Conservation (phyloP, 1,139 yeast genomes). For the Pichia norvegensis region DNA sequence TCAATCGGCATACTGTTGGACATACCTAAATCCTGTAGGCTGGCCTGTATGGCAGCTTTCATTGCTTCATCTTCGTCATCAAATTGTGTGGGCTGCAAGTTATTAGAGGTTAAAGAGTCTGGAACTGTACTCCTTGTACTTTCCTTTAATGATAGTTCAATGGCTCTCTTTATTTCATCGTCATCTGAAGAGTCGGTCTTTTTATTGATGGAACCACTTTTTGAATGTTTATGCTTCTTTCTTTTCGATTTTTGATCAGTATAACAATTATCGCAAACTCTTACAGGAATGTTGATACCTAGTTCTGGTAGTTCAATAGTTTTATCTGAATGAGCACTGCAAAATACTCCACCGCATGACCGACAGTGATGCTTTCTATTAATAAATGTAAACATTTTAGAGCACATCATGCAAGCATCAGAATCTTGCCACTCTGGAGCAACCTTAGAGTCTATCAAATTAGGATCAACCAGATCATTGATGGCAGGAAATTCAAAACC, state of each 20-base stretch:
- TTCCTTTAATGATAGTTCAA: conserved; percentile 70
- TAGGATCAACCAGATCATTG: conserved; percentile 32
- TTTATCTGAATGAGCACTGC: conserved; percentile 75
- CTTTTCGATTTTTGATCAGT: conserved; percentile 30
- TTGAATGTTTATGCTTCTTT: conserved; percentile 10
- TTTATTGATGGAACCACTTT: neutral
- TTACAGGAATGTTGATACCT: conserved; percentile 82
- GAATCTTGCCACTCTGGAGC: conserved; percentile 99
- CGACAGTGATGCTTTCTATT: conserved; percentile 95
- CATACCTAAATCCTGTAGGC: conserved; percentile 54
- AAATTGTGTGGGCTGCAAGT: neutral
- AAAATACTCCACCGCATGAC: conserved; percentile 92
- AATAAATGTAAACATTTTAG: conserved; percentile 67
- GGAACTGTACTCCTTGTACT: conserved; percentile 3
- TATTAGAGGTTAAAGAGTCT: neutral
- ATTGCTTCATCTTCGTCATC: conserved; percentile 83
- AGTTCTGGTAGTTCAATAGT: conserved; percentile 65
- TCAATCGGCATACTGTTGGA: conserved; percentile 28
- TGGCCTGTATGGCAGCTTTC: conserved; percentile 94
- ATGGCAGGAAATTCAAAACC: conserved; percentile 67
- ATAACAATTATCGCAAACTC: conserved; percentile 90
- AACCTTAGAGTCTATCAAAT: conserved; percentile 75
- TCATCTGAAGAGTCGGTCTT: conserved; percentile 38
- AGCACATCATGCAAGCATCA: conserved; percentile 93
- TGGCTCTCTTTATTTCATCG: conserved; percentile 70